Conservation (phyloP, 345 rosid genomes). For the Populus davidiana region DNA sequence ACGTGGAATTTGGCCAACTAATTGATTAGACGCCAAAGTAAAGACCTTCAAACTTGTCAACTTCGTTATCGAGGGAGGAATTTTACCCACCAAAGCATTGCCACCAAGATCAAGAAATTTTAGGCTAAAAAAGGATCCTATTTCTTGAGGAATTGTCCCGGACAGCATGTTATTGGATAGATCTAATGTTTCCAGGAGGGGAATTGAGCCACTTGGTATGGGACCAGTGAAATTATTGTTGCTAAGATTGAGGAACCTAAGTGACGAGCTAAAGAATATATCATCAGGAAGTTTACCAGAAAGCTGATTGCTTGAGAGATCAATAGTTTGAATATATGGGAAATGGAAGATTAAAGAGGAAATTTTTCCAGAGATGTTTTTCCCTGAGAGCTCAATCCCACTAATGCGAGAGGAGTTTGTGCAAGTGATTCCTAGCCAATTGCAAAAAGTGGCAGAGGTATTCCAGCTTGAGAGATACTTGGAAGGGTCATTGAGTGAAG, state of each 20-base stretch:
- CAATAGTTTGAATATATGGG: conserved; percentile 47
- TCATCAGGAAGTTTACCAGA: conserved; percentile 50
- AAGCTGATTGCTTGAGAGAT: conserved; percentile 67
- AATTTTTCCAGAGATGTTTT: conserved; percentile 62
- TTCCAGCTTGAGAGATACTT: conserved; percentile 63
- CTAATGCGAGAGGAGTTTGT: conserved; percentile 45
- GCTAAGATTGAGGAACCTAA: conserved; percentile 70
- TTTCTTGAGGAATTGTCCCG: conserved; percentile 47
- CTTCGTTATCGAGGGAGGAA: conserved; percentile 52
- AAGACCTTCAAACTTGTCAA: conserved; percentile 50
- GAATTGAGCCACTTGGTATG: conserved; percentile 33
- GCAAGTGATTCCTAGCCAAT: conserved; percentile 74
- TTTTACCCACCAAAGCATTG: conserved; percentile 56
- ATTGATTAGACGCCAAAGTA: conserved; percentile 76
- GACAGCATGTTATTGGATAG: conserved; percentile 80
- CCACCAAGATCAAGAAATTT: conserved; percentile 80
- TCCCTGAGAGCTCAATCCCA: conserved; percentile 48
- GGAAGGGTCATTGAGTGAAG: conserved; percentile 62
- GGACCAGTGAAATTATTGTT: conserved; percentile 78
- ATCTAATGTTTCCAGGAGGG: conserved; percentile 56
- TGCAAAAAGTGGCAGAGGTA: conserved; percentile 49
- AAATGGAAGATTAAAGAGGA: conserved; percentile 46
- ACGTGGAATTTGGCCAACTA: conserved; percentile 53
- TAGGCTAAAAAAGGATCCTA: conserved; percentile 53
- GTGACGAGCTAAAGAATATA: conserved; percentile 44